Evolutionary conservation across 306 rosid genomes (phyloP), one percentile per base, ranked within the genome.

Genomic region (Dryas alaskensis): DNA sequence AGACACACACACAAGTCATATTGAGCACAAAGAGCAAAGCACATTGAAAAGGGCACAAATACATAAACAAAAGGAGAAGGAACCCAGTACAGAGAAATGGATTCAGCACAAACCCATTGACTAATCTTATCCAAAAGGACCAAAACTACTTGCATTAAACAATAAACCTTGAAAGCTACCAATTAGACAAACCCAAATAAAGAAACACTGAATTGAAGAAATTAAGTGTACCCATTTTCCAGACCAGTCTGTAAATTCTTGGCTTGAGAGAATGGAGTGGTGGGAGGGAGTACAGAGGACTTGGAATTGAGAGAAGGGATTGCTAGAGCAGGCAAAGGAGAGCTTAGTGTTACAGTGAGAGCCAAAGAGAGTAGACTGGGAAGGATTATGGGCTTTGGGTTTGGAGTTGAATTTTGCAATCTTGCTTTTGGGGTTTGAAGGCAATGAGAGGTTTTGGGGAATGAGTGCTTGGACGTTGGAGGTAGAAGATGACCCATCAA

Each of bases 231-330:
- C 97, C 98, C 98, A 77, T 91, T 81, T 83, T 89, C 89, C 3
- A 89, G 87, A 11, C 98, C 98, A 64, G 80, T 61, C 65, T 83
- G 72, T 72, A 93, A 79, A 79, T 72, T 83, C 76, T 89, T 91
- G 75, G 98, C 80, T 61, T 91, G 94, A 65, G 98, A 88, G 43
- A 93, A 93, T 5, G 98, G 98, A 50, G 98, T 93, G 59, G 97
- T 85, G 82, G 83, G 94, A 76, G 97, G 74, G 80, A 70, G 64
- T 7, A 83, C 61, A 78, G 90, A 81, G 79, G 91, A 62, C 73
- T 77, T 85, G 60, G 90, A 78, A 76, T 77, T 87, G 78, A 85
- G 81, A 47, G 86, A 86, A 77, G 98, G 98, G 77, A 93, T 87
- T 31, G 98, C 98, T 49, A 79, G 19, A 52, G 82, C 86, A 52